Base-by-base conservation (phyloP, 75 land plant genomes). In the Sequoia sempervirens region DNA sequence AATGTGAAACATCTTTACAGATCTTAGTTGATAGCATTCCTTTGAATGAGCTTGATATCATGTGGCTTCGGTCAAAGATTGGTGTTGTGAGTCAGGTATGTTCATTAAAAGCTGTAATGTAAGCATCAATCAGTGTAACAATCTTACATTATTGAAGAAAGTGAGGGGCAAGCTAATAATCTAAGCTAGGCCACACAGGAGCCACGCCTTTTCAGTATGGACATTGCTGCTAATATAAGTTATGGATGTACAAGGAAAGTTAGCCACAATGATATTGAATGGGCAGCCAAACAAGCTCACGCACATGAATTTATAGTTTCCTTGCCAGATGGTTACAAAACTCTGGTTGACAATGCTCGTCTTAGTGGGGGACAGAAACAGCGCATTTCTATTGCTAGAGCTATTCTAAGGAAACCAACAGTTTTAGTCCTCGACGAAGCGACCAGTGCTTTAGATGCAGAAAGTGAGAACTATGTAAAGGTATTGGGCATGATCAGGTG, bases 311-410 rank as follows among this genome's bases (percentile, higher is more conserved):
- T 96, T 81, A 96, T 96, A 64, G 81, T 75, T 43, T 81, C 92
- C 26, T 84, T 95, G 12, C 97, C 99, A 13, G 85, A 91, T 74
- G 99, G 99, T 80, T 96, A 96, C 82, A 75, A 87, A 66, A 96
- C 99, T 37, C 68, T 88, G 37, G 92, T 96, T 69, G 97, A 96
- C 84, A 89, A 95, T 87, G 89, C 93, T 85, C 92, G 96, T 50
- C 93, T 96, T 40, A 96, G 99, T 91, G 99, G 99, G 26, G 99
- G 99, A 40, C 99, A 96, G 84, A 96, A 96, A 84, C 99, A 96
- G 82, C 91, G 99, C 14, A 95, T 96, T 76, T 97, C 99, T 26
- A 96, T 96, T 87, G 99, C 99, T 20, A 92, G 99, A 66, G 99
- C 99, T 79, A 85, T 96, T 85, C 88, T 96, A 81, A 93, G 99